These are phyloP conservation scores for Plasmodium inui DNA, from an alignment of 169 alveolate species.

Conservation along the genomic window DNA sequence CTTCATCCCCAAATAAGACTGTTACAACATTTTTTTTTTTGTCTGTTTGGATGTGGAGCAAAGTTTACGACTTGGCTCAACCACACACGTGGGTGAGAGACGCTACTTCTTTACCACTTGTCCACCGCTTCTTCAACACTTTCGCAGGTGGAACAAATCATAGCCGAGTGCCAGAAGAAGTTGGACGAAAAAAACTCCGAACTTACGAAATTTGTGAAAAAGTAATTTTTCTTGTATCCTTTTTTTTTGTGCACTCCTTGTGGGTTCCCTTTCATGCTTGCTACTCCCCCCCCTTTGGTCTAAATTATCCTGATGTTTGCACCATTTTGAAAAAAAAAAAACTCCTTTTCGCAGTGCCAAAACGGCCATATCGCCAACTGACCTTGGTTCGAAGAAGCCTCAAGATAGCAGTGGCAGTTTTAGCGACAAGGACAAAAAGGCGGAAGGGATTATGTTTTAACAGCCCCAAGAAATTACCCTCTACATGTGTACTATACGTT, in stretches of 20 bases:
- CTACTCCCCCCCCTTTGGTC: neutral
- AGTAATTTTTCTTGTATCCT: slow-evolving; percentile 27
- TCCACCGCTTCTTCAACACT: neutral
- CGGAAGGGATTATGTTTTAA: slow-evolving; percentile 33
- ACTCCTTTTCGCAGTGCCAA: slow-evolving; percentile 28
- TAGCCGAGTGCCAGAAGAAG: slow-evolving; percentile 67
- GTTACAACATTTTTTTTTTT: neutral
- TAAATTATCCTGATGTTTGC: neutral
- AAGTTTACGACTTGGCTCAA: neutral
- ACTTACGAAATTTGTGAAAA: slow-evolving; percentile 55
- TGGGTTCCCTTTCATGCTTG: neutral
- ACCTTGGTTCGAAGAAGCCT: neutral
- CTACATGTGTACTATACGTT: neutral
- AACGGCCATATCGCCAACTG: slow-evolving; percentile 17
- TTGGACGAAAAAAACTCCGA: slow-evolving; percentile 67
- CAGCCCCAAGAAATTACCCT: neutral
- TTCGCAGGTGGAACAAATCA: slow-evolving; percentile 64
- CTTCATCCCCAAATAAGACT: neutral
- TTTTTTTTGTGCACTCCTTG: neutral
- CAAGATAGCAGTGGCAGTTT: neutral
- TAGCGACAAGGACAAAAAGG: slow-evolving; percentile 34
- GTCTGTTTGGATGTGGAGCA: neutral
- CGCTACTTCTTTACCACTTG: neutral
- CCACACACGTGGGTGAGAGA: neutral
- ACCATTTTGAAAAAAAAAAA: neutral